Evolutionary conservation across 306 rosid species (phyloP).

Genomic region (Corylus heterophylla): DNA sequence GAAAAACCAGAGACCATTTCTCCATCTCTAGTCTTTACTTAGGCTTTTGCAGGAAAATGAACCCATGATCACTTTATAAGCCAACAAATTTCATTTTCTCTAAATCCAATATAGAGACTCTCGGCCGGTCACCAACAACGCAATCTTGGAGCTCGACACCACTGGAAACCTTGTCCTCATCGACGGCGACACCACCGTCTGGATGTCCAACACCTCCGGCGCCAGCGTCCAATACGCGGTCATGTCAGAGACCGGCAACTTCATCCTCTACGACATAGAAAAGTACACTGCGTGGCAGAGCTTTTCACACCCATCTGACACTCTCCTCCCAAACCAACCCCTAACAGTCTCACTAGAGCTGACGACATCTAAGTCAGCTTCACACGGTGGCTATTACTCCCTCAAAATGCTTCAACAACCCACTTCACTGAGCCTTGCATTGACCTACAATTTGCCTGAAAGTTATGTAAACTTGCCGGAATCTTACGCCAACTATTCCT

Average conservation of each 20-base stretch:
- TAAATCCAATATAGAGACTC: constrained; percentile 69
- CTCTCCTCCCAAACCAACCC: constrained; percentile 89
- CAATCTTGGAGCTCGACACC: constrained; percentile 71
- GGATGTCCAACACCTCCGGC: constrained; percentile 80
- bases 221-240: constrained; percentile 49
- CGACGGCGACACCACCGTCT: constrained; percentile 52
- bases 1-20: constrained; percentile 26
- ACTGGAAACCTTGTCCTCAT: constrained; percentile 79
- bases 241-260: constrained; percentile 83
- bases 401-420: constrained; percentile 93
- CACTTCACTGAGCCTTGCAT: constrained; percentile 73
- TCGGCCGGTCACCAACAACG: constrained; percentile 53
- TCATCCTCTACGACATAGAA: constrained; percentile 51
- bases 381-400: constrained; percentile 76
- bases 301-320: constrained; percentile 86
- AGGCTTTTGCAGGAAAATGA: constrained; percentile 58
- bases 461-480: constrained; percentile 45
- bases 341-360: constrained; percentile 72
- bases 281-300: constrained; percentile 76
- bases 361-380: constrained; percentile 63
- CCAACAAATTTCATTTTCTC: constrained; percentile 54
- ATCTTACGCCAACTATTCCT: constrained; percentile 69
- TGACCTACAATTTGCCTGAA: constrained; percentile 74
- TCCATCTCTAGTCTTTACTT: constrained; percentile 54
- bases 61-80: constrained; percentile 15